These are phyloP conservation scores for Chlorella sp. DNA, from an alignment of 139 green algal species.

Conservation along the genomic window DNA sequence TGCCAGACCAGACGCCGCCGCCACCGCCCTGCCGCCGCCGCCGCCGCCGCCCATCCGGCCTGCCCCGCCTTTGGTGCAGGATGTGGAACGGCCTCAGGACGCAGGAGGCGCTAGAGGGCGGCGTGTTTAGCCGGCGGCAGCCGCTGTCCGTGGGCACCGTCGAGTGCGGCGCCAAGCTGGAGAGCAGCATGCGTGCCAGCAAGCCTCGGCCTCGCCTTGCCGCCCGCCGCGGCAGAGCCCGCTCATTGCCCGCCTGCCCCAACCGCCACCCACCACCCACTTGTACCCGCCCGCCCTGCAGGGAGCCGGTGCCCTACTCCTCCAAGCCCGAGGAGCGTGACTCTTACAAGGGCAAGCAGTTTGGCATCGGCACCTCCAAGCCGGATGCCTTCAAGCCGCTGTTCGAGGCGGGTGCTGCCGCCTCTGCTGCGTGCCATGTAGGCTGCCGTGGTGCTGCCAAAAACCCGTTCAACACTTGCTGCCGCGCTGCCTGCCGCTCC, in stretches of 20 bases:
- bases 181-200: too few relatives aligned
- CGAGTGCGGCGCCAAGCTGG: not conserved
- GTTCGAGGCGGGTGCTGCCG: not conserved
- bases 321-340: slow-evolving; percentile 54
- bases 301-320: slow-evolving; percentile 9
- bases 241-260: not conserved
- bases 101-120: slow-evolving; percentile 27
- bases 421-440: too few relatives aligned
- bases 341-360: slow-evolving; percentile 74
- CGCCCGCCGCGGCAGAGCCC: too few relatives aligned
- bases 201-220: too few relatives aligned
- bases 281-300: too few relatives aligned
- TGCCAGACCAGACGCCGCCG: too few relatives aligned
- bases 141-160: slow-evolving; percentile 5
- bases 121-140: not conserved
- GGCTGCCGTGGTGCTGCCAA: too few relatives aligned
- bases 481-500: too few relatives aligned
- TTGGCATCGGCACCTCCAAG: slow-evolving; percentile 25
- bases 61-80: not conserved
- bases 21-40: too few relatives aligned
- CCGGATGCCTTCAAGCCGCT: slow-evolving; percentile 3
- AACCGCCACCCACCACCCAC: not conserved
- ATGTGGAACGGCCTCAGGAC: slow-evolving; percentile 27
- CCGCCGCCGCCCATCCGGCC: too few relatives aligned
- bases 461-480: too few relatives aligned